A percentile compares a stretch with the other conserved stretches of the same genome.
phyloP scores from a whole-genome alignment of 108 stramenopile species.

The Licmophora abbreviata region DNA sequence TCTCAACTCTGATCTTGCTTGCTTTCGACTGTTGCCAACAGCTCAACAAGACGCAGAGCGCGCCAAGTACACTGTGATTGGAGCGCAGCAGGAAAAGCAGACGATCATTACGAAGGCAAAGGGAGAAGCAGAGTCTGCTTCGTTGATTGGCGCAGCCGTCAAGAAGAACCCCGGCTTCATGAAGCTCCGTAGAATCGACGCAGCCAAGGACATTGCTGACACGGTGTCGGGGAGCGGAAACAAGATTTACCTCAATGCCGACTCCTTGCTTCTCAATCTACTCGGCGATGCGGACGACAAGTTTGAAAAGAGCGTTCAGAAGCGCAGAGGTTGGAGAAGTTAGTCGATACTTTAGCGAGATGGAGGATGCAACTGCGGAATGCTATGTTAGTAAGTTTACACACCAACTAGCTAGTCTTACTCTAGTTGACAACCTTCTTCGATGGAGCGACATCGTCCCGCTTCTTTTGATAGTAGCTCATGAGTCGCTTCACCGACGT shows the following conservation, averaged over 20 bases:
- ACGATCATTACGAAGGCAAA: slow-evolving; percentile 97
- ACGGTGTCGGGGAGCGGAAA: slow-evolving; percentile 86
- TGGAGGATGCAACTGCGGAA: no score
- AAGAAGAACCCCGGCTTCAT: slow-evolving; percentile 99
- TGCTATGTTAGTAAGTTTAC: no score
- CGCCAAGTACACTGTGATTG: slow-evolving; percentile 96
- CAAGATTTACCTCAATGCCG: slow-evolving; percentile 96
- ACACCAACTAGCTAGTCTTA: no score
- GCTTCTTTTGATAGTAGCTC: slow-evolving; percentile 85
- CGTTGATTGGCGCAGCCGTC: slow-evolving; percentile 96
- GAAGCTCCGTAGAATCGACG: slow-evolving; percentile 97
- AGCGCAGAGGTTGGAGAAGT: background rate
- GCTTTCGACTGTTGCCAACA: slow-evolving; percentile 8
- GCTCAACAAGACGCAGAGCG: slow-evolving; percentile 99
- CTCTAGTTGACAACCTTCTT: slow-evolving; percentile 66
- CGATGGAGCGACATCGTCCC: slow-evolving; percentile 70
- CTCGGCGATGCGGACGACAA: slow-evolving; percentile 84
- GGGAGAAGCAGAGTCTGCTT: slow-evolving; percentile 98
- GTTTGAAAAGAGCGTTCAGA: slow-evolving; percentile 57
- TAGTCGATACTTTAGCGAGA: no score
- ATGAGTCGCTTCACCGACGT: slow-evolving; percentile 95
- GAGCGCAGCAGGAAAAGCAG: slow-evolving; percentile 96
- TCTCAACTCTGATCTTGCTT: background rate
- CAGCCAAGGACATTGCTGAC: slow-evolving; percentile 96
- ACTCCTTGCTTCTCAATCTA: slow-evolving; percentile 94